Percentiles rank a stretch among this genome's conserved stretches.
Conservation (phyloP, 164 flowering plant species). For the Stephania cephalantha region DNA sequence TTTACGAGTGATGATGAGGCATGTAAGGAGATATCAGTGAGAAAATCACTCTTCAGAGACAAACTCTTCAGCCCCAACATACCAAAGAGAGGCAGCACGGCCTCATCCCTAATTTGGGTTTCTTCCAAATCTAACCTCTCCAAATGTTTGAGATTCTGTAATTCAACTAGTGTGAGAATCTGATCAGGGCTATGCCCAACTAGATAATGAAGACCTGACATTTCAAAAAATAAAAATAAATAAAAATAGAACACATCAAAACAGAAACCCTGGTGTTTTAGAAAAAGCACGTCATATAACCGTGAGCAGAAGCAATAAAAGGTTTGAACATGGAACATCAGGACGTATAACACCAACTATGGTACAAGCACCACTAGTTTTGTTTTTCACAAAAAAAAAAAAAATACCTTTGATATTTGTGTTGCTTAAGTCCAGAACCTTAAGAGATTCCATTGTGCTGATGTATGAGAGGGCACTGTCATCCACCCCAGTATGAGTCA, state of each 20-base stretch:
- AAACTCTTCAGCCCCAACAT: conserved; percentile 39
- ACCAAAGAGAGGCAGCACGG: conserved; percentile 40
- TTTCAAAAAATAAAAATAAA: not conserved
- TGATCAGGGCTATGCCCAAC: conserved; percentile 21
- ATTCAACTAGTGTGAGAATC: conserved; percentile 39
- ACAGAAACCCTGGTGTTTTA: too few species aligned
- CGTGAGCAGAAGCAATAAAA: too few species aligned
- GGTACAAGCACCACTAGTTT: not conserved
- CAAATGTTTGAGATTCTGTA: conserved; percentile 44
- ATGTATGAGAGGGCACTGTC: conserved; percentile 53
- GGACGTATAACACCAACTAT: not conserved
- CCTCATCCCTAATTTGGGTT: conserved; percentile 46
- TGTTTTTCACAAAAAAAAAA: not conserved
- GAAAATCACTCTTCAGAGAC: conserved; percentile 46
- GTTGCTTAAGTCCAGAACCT: conserved; percentile 50
- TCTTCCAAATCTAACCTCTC: conserved; percentile 59
- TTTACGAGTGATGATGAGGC: conserved; percentile 41
- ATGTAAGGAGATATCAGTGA: conserved; percentile 51
- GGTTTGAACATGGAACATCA: not conserved
- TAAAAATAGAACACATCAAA: too few species aligned
- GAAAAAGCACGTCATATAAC: too few species aligned
- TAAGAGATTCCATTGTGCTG: conserved; percentile 56
- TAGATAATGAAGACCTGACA: conserved; percentile 42
- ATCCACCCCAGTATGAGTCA: conserved; percentile 54
- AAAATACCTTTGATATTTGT: conserved; percentile 65